Base-by-base conservation (phyloP, 2,329 filamentous ascomycete species). In the Volutella citrinella region DNA sequence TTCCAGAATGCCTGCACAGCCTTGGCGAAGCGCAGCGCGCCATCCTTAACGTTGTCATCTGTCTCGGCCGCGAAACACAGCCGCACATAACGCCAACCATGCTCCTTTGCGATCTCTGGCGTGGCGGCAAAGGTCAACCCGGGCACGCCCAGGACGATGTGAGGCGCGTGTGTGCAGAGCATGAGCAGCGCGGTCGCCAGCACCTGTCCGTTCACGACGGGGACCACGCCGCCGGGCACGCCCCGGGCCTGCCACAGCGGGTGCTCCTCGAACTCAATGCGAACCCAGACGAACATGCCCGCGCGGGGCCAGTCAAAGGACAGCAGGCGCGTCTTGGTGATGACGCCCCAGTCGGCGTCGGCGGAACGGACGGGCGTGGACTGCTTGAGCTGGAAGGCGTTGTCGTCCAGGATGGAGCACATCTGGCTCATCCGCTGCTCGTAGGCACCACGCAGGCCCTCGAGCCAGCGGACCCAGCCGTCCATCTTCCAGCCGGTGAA, bases 281-380 rank as follows among this genome's bases (percentile, higher is more conserved):
- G 73, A 5, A 95, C 52, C 90, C 90, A 96, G 36, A 94, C 63
- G 60, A 95, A 96, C 89, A 96, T 96, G 55, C 90, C 90, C 21
- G 82, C 90, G 18, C 84, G 77, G 2, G 90, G 89, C 73, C 85
- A 88, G 48, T 75, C 64, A 55, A 94, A 95, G 27, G 81, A 77
- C 60, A 82, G 86, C 47, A 95, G 74, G 40, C 74, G 72, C 2
- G 77, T 83, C 63, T 85, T 89, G 52, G 82, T 80, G 28, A 94
- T 74, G 39, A 90, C 74, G 39, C 82, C 76, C 82, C 86, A 93
- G 38, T 85, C 84, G 24, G 74, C 64, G 21, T 71, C 65, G n/a
- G 53, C 38, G 19, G 57, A 49, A 27, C 63, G 62, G 27, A 65
- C 49, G 4, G 69, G 66, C 1, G 65, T 72, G n/a, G 74, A 76